Conservation (phyloP, 2,329 filamentous ascomycete species). For the Nemania abortiva region DNA sequence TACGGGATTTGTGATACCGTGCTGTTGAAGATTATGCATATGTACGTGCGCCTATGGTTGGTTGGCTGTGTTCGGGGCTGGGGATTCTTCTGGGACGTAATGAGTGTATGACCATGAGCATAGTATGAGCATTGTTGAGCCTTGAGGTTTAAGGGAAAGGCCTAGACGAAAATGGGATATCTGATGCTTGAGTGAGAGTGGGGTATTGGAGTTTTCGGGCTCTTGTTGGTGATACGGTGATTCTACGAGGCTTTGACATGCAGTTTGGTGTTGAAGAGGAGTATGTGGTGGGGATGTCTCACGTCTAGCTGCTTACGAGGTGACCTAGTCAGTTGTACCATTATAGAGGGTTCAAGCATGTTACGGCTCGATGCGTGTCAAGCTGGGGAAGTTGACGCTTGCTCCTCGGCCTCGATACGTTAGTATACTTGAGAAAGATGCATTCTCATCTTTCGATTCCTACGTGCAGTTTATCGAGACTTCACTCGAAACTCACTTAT, state of each 20-base stretch:
- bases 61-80: not conserved
- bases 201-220: not conserved
- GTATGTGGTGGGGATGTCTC: slow-evolving; percentile 9
- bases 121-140: not conserved
- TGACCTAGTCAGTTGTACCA: not conserved
- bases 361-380: not conserved
- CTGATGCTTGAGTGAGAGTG: not conserved
- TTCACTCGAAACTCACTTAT: not conserved
- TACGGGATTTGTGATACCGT: not conserved
- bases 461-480: too few relatives aligned
- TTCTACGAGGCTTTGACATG: not conserved
- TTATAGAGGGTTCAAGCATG: not conserved
- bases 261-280: too few relatives aligned
- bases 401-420: not conserved
- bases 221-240: not conserved
- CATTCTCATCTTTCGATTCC: too few relatives aligned
- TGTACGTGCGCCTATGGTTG: not conserved
- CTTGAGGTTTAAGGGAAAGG: not conserved
- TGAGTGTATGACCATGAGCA: not conserved
- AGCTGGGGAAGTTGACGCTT: not conserved
- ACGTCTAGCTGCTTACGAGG: not conserved
- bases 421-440: not conserved
- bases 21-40: not conserved
- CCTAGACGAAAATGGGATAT: not conserved
- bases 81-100: not conserved